phyloP scores from a whole-genome alignment of 1,284 basidiomycete genomes.

The Naganishia liquefaciens region DNA sequence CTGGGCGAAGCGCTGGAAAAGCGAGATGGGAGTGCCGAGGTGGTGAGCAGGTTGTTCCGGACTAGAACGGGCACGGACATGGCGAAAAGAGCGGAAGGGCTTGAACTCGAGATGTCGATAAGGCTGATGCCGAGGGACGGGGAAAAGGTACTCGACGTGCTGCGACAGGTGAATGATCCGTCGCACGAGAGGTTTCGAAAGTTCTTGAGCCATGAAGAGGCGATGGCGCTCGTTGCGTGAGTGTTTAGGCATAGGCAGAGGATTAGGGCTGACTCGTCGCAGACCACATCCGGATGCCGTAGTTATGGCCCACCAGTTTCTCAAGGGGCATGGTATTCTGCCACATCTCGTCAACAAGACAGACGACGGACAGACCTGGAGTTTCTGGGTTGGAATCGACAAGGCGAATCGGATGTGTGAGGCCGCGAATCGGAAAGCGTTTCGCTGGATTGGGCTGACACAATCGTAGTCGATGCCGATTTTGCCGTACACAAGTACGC shows the following conservation, averaged over 20 bases:
- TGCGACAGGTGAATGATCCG: conserved; percentile 6
- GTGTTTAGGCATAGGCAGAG: background rate
- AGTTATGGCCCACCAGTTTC: conserved; percentile 5
- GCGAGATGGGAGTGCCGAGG: background rate
- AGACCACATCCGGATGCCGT: background rate
- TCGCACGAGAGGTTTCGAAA: conserved; percentile 3
- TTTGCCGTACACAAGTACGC: conserved; percentile 14
- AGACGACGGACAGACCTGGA: conserved; percentile 11
- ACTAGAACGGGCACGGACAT: background rate
- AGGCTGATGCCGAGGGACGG: conserved; percentile 11
- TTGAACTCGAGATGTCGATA: conserved; percentile 9
- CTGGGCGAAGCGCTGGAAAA: background rate
- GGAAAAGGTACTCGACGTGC: background rate
- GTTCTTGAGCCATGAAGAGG: conserved; percentile 2
- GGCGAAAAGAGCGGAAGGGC: background rate
- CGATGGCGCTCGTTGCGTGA: conserved; percentile 11
- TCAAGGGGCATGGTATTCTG: background rate
- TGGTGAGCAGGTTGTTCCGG: background rate
- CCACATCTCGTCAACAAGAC: conserved; percentile 2
- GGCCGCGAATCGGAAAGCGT: too few species aligned
- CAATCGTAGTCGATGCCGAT: conserved; percentile 14
- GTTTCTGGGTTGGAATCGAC: conserved; percentile 19
- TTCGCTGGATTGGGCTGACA: too few species aligned
- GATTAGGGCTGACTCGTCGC: background rate
- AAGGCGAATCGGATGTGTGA: conserved; percentile 23